Evolutionary conservation across 1,284 basidiomycete genomes (phyloP).

Genomic region (Kalmanozyma brasiliensis): DNA sequence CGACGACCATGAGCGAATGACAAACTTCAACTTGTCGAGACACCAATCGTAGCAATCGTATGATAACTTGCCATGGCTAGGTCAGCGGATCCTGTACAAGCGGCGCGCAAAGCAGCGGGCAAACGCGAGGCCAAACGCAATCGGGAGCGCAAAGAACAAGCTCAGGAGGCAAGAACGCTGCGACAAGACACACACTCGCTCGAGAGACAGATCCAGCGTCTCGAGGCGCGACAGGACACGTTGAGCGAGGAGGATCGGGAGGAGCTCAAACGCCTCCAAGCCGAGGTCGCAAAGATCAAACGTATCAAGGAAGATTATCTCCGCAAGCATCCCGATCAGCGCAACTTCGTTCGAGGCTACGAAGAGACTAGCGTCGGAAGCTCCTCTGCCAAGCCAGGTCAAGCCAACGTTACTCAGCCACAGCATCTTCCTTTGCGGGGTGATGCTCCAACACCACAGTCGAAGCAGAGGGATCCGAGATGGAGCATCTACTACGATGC

Average conservation of each 20-base stretch:
- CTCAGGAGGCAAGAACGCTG: conserved; percentile 49
- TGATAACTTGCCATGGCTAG: conserved; percentile 31
- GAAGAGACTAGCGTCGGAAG: conserved; percentile 11
- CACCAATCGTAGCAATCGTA: too few species aligned
- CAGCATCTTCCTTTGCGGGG: too few species aligned
- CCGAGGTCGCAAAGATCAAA: conserved; percentile 45
- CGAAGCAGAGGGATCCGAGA: conserved; percentile 42
- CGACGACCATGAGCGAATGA: conserved; percentile 1
- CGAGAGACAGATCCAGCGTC: conserved; percentile 52
- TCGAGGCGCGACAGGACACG: conserved; percentile 26
- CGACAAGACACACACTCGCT: conserved; percentile 36
- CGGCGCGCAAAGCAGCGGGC: conserved; percentile 65
- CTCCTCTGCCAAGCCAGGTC: not conserved
- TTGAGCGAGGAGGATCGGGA: conserved; percentile 33
- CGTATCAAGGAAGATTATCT: conserved; percentile 72
- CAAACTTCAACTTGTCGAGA: too few species aligned
- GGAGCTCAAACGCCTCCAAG: conserved; percentile 42
- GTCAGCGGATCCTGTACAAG: conserved; percentile 65
- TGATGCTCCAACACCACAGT: too few species aligned
- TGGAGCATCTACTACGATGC: conserved; percentile 91
- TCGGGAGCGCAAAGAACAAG: conserved; percentile 59
- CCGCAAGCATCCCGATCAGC: conserved; percentile 85
- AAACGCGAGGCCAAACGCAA: conserved; percentile 59
- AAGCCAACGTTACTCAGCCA: not conserved
- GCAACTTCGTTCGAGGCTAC: conserved; percentile 77